These are phyloP conservation scores for Saturnispora galanensis DNA, from an alignment of 805 yeast species.

Conservation along the genomic window DNA sequence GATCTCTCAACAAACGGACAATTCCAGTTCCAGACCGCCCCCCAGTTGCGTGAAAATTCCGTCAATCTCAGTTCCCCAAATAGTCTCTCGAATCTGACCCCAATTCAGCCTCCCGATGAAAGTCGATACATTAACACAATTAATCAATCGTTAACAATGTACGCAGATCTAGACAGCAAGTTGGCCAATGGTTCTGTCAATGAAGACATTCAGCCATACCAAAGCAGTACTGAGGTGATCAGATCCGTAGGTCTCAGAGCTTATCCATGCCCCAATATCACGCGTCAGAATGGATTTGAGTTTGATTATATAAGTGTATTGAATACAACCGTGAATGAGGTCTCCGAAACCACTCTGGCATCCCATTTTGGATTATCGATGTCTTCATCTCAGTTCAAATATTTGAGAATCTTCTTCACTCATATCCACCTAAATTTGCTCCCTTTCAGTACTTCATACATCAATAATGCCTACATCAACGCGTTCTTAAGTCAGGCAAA, in stretches of 20 bases:
- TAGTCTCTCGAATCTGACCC: too few species aligned
- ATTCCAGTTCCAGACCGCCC: too few species aligned
- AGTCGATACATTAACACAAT: conserved; percentile 5
- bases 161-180: neutral
- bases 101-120: neutral
- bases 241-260: conserved; percentile 6
- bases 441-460: conserved; percentile 28
- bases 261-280: conserved; percentile 3
- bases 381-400: conserved; percentile 25
- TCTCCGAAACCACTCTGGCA: conserved; percentile 21
- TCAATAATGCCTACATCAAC: conserved; percentile 26
- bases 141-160: conserved; percentile 1
- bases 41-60: too few species aligned
- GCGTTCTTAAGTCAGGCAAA: conserved; percentile 26
- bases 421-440: conserved; percentile 26
- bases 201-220: neutral
- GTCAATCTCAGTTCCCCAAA: too few species aligned
- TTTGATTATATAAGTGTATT: conserved; percentile 23
- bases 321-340: conserved; percentile 21
- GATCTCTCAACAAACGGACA: conserved; percentile 1
- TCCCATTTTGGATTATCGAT: conserved; percentile 24
- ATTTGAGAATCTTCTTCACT: conserved; percentile 27
- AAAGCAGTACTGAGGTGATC: conserved; percentile 6
- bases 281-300: neutral
- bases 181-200: too few species aligned